phyloP scores from a whole-genome alignment of 257 asterid genomes.

The Capsicum chinense region DNA sequence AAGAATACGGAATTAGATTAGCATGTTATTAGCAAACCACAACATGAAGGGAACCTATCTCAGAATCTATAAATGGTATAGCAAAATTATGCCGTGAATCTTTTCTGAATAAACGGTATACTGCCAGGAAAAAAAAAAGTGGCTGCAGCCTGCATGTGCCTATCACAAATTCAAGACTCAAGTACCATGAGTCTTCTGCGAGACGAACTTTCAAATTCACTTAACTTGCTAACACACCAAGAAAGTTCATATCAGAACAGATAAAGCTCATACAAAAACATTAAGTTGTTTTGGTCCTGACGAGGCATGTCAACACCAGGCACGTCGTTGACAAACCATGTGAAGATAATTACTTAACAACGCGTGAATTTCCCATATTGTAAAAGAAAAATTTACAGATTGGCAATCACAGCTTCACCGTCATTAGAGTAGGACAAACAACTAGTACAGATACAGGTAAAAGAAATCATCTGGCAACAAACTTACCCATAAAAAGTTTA shows the following conservation, averaged over 20 bases:
- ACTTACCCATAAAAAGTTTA: conserved; percentile 34
- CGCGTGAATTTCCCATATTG: background rate
- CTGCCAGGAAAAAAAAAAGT: background rate
- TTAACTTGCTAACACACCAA: background rate
- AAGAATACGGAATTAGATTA: background rate
- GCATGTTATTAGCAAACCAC: background rate
- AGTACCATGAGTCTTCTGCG: background rate
- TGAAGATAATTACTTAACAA: background rate
- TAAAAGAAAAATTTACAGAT: background rate
- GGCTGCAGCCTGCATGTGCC: background rate
- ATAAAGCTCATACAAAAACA: background rate
- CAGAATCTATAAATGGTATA: background rate
- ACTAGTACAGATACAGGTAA: background rate
- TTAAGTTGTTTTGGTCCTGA: background rate
- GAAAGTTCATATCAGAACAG: background rate
- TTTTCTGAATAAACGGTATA: background rate
- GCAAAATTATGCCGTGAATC: background rate
- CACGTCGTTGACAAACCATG: background rate
- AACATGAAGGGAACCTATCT: background rate
- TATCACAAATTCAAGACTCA: background rate
- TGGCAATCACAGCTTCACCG: background rate
- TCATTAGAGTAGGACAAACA: background rate
- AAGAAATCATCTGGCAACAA: background rate
- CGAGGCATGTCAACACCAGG: background rate
- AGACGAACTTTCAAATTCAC: background rate